Evolutionary conservation across 1,284 basidiomycete genomes (phyloP), one percentile per base, ranked within the genome.

Genomic region (Boletellus sp.): DNA sequence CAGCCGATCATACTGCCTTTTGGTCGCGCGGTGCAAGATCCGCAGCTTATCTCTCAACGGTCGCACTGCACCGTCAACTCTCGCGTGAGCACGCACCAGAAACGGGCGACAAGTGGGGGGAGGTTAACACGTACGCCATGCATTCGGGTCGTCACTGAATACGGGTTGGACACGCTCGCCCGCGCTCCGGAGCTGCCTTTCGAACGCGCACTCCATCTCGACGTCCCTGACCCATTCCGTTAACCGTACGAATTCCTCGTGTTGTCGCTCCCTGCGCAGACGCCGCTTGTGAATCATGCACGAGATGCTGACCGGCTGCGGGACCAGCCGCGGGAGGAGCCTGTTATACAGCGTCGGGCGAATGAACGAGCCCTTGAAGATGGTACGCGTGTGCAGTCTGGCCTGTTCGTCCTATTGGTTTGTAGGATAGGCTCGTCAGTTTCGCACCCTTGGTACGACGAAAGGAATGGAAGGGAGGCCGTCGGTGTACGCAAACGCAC

Each of bases 261-360:
- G 58, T 0, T 87, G 76, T 26, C 70, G 67, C 15, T 75, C 74
- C 7, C 82, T 75, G 1, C 76, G 73, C 15, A 66, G 60, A 18
- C 80, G 73, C 1, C 93, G 79, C 16, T 75, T 74, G 19, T 69
- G 63, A 32, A 94, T 89, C 74, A 92, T 91, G 61, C 79, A 77
- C 0, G 80, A 77, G 38, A 93, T 77, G 15, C 77, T 72, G 3
- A 70, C 56, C 0, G 93, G 92, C 57, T 94, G 91, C 0, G 89
- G 89, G 50, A 79, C 82, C 59, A 94, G 69, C 0, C 89, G 80
- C 0, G 91, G 91, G 8, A 94, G 75, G 0, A 89, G 86, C 0
- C 69, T 74, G 63, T 90, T 82, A 68, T 71, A 82, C 8, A 79
- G 47, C 0, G 84, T 77, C 0, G 89, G 78, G 11, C 80, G 80